phyloP scores from a whole-genome alignment of 2,329 filamentous ascomycete species.

The Seiridium unicorne region DNA sequence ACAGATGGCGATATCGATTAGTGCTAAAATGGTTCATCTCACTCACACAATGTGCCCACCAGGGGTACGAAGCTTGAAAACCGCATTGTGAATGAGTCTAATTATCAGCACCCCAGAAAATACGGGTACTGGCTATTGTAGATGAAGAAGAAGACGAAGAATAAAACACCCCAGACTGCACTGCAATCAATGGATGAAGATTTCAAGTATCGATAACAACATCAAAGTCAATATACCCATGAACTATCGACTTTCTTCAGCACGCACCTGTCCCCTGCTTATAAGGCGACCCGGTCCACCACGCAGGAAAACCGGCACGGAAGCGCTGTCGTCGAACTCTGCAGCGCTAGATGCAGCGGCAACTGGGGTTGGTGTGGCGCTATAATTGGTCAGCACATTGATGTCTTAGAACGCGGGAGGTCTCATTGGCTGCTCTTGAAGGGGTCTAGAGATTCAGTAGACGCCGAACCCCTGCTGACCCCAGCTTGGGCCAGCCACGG shows the following conservation, averaged over 20 bases:
- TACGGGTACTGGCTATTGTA: not conserved
- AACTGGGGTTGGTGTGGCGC: not conserved
- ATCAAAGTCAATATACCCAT: not conserved
- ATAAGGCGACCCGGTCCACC: not conserved
- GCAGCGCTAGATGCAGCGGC: conserved; percentile 1
- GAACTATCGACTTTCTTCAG: not conserved
- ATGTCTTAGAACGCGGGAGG: conserved; percentile 7
- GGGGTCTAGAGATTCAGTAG: conserved; percentile 6
- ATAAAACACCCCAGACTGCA: not conserved
- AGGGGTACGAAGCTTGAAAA: not conserved
- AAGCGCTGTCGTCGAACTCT: not conserved
- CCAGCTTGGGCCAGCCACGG: not conserved
- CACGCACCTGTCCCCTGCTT: not conserved
- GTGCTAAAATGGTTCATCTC: not conserved
- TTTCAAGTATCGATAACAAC: not conserved
- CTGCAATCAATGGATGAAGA: not conserved
- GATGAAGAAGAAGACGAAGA: not conserved
- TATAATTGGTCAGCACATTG: conserved; percentile 2
- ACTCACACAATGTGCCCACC: not conserved
- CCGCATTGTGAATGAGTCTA: not conserved
- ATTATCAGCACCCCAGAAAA: not conserved
- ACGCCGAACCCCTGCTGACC: conserved; percentile 13
- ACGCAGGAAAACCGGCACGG: not conserved
- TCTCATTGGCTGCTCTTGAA: conserved; percentile 14
- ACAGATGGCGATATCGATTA: not conserved